Evolutionary conservation across 257 asterid genomes (phyloP).

Genomic region (Plantago elongata): DNA sequence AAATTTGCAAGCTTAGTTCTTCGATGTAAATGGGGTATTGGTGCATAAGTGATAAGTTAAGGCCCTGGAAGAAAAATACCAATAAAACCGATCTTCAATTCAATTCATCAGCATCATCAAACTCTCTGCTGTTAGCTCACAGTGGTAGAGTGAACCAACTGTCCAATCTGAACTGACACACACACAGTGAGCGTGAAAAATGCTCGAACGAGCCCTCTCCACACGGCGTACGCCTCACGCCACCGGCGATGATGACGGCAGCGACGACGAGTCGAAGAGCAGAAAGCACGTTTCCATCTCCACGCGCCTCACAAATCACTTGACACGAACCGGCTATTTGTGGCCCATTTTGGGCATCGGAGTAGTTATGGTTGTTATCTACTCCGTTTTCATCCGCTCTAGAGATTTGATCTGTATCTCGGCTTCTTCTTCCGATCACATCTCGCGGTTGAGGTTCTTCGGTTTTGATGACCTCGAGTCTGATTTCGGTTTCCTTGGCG

Average conservation of each 20-base stretch:
- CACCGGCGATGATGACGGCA: slow-evolving; percentile 49
- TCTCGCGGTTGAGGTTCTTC: slow-evolving; percentile 70
- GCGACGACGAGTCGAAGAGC: slow-evolving; percentile 70
- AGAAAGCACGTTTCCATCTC: slow-evolving; percentile 58
- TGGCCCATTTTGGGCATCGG: slow-evolving; percentile 64
- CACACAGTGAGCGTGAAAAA: slow-evolving; percentile 12
- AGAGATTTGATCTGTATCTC: slow-evolving; percentile 90
- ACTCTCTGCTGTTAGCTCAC: too few relatives aligned
- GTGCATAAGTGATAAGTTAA: too few relatives aligned
- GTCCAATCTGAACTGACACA: slow-evolving; percentile 14
- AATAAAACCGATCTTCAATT: too few relatives aligned
- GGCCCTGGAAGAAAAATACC: too few relatives aligned
- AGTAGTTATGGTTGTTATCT: slow-evolving; percentile 38
- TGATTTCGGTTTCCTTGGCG: slow-evolving; percentile 94
- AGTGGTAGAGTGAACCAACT: too few relatives aligned
- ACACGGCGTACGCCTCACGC: slow-evolving; percentile 58
- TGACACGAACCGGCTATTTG: slow-evolving; percentile 64
- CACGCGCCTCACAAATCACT: slow-evolving; percentile 46
- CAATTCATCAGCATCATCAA: too few relatives aligned
- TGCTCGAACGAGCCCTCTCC: slow-evolving; percentile 82
- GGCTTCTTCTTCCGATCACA: slow-evolving; percentile 61
- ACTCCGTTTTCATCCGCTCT: slow-evolving; percentile 40
- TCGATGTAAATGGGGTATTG: too few relatives aligned
- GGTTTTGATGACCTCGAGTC: slow-evolving; percentile 76
- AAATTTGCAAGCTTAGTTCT: too few relatives aligned